Conservation (phyloP, 768 basidiomycete genomes). For the Rhodotorula graminis region DNA sequence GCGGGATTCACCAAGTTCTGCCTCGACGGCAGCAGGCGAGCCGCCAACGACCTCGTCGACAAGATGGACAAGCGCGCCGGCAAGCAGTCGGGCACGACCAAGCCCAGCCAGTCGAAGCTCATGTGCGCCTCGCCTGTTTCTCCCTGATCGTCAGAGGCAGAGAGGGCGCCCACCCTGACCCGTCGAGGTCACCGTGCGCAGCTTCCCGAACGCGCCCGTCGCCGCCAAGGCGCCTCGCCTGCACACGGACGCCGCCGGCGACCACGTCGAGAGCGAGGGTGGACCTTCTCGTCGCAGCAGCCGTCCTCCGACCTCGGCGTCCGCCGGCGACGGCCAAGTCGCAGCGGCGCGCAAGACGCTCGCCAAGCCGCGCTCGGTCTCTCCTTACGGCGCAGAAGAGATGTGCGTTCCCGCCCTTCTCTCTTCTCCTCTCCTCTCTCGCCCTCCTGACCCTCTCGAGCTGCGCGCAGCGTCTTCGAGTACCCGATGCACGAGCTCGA, state of each 20-base stretch:
- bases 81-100: background rate
- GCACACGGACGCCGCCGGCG: background rate
- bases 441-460: background rate
- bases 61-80: too few species aligned
- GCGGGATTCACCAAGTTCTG: too few species aligned
- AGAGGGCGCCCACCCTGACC: too few species aligned
- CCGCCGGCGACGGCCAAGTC: background rate
- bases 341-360: background rate
- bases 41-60: too few species aligned
- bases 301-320: background rate
- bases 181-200: too few species aligned
- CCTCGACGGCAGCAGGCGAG: too few species aligned
- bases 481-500: constrained; percentile 46
- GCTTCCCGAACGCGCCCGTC: background rate
- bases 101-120: background rate
- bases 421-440: too few species aligned
- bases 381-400: background rate
- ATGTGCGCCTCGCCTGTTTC: background rate
- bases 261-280: background rate
- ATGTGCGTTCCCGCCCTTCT: constrained; percentile 5
- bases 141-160: too few species aligned
- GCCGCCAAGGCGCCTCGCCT: background rate
- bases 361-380: background rate
- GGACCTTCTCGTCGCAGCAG: background rate
- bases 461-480: constrained; percentile 19